These are phyloP conservation scores for Tuber magnatum DNA, from an alignment of 495 filamentous ascomycete species.

Conservation along the genomic window DNA sequence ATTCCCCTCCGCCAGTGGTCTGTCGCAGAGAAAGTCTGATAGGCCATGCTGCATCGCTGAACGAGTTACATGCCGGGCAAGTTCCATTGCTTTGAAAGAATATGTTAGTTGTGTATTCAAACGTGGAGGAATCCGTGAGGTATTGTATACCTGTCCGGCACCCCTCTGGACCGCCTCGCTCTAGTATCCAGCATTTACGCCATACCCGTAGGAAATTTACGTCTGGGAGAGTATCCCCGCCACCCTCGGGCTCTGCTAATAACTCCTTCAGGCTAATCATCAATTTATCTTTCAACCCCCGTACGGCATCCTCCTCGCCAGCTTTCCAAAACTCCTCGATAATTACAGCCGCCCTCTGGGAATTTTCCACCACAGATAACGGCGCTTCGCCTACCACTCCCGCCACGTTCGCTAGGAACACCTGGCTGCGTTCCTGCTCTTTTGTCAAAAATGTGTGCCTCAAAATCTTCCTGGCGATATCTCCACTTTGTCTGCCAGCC, in stretches of 20 bases:
- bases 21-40: not conserved
- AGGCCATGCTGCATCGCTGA: not conserved
- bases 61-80: not conserved
- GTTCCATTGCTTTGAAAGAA: not conserved
- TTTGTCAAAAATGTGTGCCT: conserved; percentile 24
- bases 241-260: not conserved
- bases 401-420: conserved; percentile 14
- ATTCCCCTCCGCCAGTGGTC: not conserved
- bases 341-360: not conserved
- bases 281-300: conserved; percentile 8
- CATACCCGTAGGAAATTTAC: conserved; percentile 17
- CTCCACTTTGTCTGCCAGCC: conserved; percentile 2
- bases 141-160: not conserved
- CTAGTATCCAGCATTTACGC: conserved; percentile 32
- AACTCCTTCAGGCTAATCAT: conserved; percentile 2
- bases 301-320: conserved; percentile 5
- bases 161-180: conserved; percentile 2
- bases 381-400: not conserved
- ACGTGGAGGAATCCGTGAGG: not conserved
- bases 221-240: not conserved
- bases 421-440: conserved; percentile 21
- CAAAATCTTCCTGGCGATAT: conserved; percentile 15
- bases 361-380: conserved; percentile 19
- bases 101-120: not conserved
- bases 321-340: conserved; percentile 36